These are phyloP conservation scores for Septoria petroselini DNA, from an alignment of 2,329 filamentous ascomycete genomes.

Conservation along the genomic window DNA sequence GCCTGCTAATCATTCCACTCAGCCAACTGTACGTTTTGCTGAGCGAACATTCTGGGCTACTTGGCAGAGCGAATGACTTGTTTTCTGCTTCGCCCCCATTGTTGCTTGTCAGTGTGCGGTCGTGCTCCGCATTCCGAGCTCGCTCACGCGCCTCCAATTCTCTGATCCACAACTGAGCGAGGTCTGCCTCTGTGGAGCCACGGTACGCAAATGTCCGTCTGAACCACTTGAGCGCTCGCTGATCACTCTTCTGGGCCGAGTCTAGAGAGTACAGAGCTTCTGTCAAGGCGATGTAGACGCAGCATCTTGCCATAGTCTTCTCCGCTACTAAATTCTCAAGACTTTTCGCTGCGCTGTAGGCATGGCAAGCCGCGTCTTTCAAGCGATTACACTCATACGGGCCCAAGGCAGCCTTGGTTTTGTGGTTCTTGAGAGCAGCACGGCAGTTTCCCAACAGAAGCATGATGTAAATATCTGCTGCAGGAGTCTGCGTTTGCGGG, in stretches of 20 bases:
- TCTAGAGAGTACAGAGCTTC: conserved; percentile 5
- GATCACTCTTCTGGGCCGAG: background rate
- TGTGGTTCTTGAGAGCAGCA: background rate
- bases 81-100: no score
- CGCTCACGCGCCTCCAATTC: background rate
- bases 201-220: background rate
- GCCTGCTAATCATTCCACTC: background rate
- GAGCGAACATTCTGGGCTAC: background rate
- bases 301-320: conserved; percentile 2
- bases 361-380: background rate
- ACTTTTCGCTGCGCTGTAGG: background rate
- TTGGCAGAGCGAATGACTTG: background rate
- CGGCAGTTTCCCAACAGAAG: background rate
- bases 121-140: background rate
- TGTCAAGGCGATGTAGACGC: conserved; percentile 4
- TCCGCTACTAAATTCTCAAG: background rate
- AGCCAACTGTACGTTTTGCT: background rate
- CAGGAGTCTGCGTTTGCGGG: background rate
- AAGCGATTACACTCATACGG: background rate
- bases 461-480: conserved; percentile 5
- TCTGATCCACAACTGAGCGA: conserved; percentile 1
- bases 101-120: background rate
- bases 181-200: background rate
- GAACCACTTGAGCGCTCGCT: conserved; percentile 7
- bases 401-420: background rate